Conservation (phyloP, 2,329 filamentous ascomycete species). For the Fusarium temperatum region DNA sequence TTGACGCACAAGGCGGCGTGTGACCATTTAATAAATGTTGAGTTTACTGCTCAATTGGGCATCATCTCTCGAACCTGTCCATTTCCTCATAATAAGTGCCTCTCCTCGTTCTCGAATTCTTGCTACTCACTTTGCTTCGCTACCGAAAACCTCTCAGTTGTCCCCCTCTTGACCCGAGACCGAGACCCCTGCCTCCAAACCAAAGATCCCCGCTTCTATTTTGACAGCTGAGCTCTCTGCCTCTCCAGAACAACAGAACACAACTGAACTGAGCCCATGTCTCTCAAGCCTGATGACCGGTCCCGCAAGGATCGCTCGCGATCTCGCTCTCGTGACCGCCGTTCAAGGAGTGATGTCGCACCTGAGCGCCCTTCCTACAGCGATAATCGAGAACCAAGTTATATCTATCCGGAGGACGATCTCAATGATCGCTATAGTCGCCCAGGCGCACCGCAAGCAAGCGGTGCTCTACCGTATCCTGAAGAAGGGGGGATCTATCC, state of each 20-base stretch:
- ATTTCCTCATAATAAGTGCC: slow-evolving; percentile 3
- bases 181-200: slow-evolving; percentile 12
- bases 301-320: slow-evolving; percentile 57
- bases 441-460: slow-evolving; percentile 47
- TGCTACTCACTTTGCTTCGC: neutral
- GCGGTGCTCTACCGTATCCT: slow-evolving; percentile 50
- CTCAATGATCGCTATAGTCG: slow-evolving; percentile 50
- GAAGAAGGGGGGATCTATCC: slow-evolving; percentile 49
- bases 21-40: slow-evolving; percentile 13
- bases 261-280: slow-evolving; percentile 52
- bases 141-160: neutral
- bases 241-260: neutral
- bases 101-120: neutral
- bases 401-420: slow-evolving; percentile 54
- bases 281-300: slow-evolving; percentile 58
- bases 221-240: slow-evolving; percentile 4
- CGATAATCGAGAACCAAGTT: slow-evolving; percentile 55
- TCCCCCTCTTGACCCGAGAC: neutral
- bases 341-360: slow-evolving; percentile 44
- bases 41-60: slow-evolving; percentile 13
- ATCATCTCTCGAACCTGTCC: slow-evolving; percentile 7
- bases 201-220: slow-evolving; percentile 21
- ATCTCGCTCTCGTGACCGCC: slow-evolving; percentile 54
- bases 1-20: slow-evolving; percentile 20
- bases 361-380: slow-evolving; percentile 47